Conservation (phyloP, 495 filamentous ascomycete species). For the Podospora pseudoanserina region DNA sequence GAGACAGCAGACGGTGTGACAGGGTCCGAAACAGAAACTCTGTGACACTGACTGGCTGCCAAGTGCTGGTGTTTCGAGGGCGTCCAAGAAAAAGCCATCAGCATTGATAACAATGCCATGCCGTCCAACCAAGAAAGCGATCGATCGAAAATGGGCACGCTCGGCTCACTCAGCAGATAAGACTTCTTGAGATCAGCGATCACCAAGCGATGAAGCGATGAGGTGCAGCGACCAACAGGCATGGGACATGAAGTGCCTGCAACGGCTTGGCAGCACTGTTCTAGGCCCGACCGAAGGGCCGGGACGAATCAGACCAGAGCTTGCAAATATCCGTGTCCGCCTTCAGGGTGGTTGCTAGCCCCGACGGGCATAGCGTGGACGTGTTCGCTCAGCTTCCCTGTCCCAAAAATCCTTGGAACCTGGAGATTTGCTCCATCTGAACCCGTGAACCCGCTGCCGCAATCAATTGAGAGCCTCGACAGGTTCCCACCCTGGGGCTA, state of each 20-base stretch:
- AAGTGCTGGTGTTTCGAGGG: background rate
- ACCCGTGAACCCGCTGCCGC: conserved; percentile 3
- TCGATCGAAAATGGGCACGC: background rate
- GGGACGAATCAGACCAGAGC: background rate
- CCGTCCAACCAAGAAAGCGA: background rate
- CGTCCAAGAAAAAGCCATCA: background rate
- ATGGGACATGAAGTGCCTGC: background rate
- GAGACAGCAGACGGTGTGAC: background rate
- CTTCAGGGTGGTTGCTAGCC: background rate
- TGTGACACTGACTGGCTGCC: background rate
- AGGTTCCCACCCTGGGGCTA: background rate
- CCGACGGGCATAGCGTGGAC: background rate
- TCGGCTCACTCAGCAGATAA: no score
- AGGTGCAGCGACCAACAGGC: background rate
- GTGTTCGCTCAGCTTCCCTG: background rate
- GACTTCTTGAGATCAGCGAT: background rate
- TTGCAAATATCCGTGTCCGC: no score
- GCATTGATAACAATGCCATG: background rate
- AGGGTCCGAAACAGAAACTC: background rate
- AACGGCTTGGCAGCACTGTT: conserved; percentile 5
- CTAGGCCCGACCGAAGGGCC: background rate
- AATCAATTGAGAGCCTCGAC: background rate
- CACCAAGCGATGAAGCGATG: background rate
- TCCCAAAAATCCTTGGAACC: conserved; percentile 7
- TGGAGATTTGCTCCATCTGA: conserved; percentile 13